Conservation (phyloP, 2,329 filamentous ascomycete species). For the Trichoderma guizhouense region DNA sequence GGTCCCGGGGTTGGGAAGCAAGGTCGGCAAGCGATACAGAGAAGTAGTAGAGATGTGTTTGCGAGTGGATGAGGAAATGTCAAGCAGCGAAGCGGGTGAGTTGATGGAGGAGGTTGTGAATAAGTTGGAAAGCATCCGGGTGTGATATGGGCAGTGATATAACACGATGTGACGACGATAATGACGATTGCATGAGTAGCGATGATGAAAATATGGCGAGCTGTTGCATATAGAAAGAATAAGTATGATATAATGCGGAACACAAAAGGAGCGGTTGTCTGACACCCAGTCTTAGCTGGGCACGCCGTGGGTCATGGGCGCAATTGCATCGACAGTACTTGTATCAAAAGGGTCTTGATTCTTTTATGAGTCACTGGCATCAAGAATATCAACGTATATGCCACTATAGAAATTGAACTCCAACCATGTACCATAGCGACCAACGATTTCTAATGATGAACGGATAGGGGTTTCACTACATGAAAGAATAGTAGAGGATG, state of each 20-base stretch:
- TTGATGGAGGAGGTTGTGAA: conserved; percentile 43
- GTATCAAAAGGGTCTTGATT: too few species aligned
- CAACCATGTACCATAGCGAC: too few species aligned
- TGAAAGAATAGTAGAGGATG: too few species aligned
- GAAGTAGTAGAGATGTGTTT: conserved; percentile 43
- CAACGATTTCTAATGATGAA: too few species aligned
- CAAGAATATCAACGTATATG: too few species aligned
- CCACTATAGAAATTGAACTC: too few species aligned
- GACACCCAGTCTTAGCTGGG: background rate
- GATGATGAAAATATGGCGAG: background rate
- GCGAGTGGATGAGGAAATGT: conserved; percentile 36
- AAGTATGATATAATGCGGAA: background rate
- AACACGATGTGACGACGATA: background rate
- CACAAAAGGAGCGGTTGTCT: background rate
- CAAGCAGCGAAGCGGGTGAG: conserved; percentile 35
- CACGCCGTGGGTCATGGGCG: too few species aligned
- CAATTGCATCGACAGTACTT: too few species aligned
- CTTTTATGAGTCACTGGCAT: too few species aligned
- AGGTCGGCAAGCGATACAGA: conserved; percentile 39
- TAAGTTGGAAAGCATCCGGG: conserved; percentile 37
- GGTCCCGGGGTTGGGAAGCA: conserved; percentile 40
- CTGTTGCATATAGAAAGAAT: background rate
- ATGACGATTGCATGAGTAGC: background rate
- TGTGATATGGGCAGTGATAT: conserved; percentile 22
- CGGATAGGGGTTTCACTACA: too few species aligned